A percentile compares a stretch with the other conserved stretches of the same genome.
phyloP scores from a whole-genome alignment of 2,329 filamentous ascomycete genomes.

The Knoxdaviesia capensis region DNA sequence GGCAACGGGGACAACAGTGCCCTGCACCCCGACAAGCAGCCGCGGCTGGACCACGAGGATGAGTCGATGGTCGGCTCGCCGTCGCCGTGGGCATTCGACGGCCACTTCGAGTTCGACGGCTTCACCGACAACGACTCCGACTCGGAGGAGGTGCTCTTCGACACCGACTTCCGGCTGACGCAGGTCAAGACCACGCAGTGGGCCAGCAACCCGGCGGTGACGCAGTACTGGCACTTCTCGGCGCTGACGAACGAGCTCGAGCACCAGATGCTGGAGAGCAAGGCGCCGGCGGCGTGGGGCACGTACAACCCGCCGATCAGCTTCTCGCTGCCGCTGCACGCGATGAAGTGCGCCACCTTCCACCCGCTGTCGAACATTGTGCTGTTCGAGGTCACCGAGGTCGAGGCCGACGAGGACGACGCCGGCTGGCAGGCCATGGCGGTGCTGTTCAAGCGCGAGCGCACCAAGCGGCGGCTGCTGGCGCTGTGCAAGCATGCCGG shows the following conservation, averaged over 20 bases:
- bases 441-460: constrained; percentile 30
- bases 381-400: constrained; percentile 17
- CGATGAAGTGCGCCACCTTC: constrained; percentile 25
- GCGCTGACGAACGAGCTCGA: constrained; percentile 19
- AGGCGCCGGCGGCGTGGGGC: constrained; percentile 23
- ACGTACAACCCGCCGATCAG: constrained; percentile 28
- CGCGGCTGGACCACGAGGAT: not conserved
- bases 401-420: constrained; percentile 13
- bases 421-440: constrained; percentile 19
- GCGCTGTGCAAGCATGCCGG: constrained; percentile 18
- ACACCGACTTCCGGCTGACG: constrained; percentile 28
- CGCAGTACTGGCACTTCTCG: constrained; percentile 35
- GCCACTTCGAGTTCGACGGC: constrained; percentile 23
- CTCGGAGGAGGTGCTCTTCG: constrained; percentile 21
- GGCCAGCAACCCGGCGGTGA: constrained; percentile 24
- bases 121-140: constrained; percentile 32
- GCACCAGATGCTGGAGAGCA: constrained; percentile 30
- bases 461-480: constrained; percentile 31
- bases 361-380: constrained; percentile 15
- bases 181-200: constrained; percentile 28
- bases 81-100: constrained; percentile 6
- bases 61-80: constrained; percentile 3
- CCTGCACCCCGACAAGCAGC: not conserved
- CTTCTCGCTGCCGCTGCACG: constrained; percentile 25
- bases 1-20: not conserved